Evolutionary conservation across 2,329 filamentous ascomycete genomes (phyloP), one percentile per base, ranked within the genome.

Genomic region (Daldinia sp.): DNA sequence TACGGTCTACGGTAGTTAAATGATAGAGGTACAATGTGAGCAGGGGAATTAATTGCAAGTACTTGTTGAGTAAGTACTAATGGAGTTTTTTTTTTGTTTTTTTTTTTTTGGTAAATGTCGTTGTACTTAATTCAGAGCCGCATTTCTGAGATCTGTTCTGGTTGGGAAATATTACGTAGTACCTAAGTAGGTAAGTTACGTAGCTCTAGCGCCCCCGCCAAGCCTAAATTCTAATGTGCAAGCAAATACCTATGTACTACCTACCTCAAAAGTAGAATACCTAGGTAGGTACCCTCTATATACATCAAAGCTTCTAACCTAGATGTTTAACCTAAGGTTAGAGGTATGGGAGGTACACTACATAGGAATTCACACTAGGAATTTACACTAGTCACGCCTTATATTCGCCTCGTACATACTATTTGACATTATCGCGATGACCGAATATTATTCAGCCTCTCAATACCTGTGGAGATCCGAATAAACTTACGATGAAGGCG

Each of bases 51-150:
- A 45, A n/a, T 43, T 43, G 39, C 19, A 25, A 43, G 11, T 27
- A 21, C 25, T 43, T 25, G 27, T 45, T 45, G 39, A 23, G 30
- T 23, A 55, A 27, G 17, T 17, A 11, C 13, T 43, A 43, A 56
- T 34, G 34, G 5, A 51, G 43, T 9, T 29, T 27, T 15, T 8
- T 8, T 41, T 11, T 6, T 41, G 37, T 13, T 9, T 13, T 41
- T 8, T 41, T 19, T 13, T 39, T 29, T 55, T n/a, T 43, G 56
- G 58, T 65, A 13, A 30, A 10, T 48, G 45, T 48, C 8, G 63
- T 65, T 59, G 63, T 58, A 43, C 35, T 48, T 50, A 64, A 37
- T 51, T 59, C 45, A 57, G 63, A 63, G 63, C 59, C 59, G 63
- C 63, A 66, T 66, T 52, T 17, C 41, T 21, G 45, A n/a, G n/a